Evolutionary conservation across 306 rosid species (phyloP).

Genomic region (Calophaca sinica): DNA sequence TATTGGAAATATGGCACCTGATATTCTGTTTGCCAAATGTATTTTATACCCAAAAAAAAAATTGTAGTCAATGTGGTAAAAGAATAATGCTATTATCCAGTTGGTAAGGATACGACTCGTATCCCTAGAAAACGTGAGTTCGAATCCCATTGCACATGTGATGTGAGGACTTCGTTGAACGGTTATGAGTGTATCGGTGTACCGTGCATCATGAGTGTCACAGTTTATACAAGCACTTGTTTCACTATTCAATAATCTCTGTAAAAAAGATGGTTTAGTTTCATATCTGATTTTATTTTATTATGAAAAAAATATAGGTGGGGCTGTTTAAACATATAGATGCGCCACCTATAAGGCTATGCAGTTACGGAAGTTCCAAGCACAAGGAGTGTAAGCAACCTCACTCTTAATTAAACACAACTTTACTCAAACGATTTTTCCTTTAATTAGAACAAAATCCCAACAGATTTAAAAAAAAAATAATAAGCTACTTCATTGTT

Average conservation of each 20-base stretch:
- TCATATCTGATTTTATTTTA: neutral
- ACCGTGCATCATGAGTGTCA: no score
- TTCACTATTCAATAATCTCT: neutral
- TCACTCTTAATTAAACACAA: constrained; percentile 31
- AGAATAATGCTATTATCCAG: no score
- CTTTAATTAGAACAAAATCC: constrained; percentile 23
- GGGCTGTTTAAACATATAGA: neutral
- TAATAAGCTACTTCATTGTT: constrained; percentile 16
- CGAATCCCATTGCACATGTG: no score
- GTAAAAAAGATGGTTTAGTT: neutral
- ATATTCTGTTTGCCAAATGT: neutral
- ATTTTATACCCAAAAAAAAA: no score
- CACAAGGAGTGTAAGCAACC: constrained; percentile 14
- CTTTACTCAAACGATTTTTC: constrained; percentile 11
- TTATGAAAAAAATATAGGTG: neutral
- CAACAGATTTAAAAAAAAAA: neutral
- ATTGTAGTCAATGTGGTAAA: no score
- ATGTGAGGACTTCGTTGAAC: no score
- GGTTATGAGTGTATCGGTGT: no score
- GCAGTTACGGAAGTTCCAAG: constrained; percentile 22
- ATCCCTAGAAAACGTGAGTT: no score
- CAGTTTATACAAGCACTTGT: neutral
- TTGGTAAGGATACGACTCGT: no score
- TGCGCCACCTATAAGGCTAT: constrained; percentile 4
- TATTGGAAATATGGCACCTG: neutral